Conservation (phyloP, 1,139 yeast genomes). For the Saccharomyces hybrid region DNA sequence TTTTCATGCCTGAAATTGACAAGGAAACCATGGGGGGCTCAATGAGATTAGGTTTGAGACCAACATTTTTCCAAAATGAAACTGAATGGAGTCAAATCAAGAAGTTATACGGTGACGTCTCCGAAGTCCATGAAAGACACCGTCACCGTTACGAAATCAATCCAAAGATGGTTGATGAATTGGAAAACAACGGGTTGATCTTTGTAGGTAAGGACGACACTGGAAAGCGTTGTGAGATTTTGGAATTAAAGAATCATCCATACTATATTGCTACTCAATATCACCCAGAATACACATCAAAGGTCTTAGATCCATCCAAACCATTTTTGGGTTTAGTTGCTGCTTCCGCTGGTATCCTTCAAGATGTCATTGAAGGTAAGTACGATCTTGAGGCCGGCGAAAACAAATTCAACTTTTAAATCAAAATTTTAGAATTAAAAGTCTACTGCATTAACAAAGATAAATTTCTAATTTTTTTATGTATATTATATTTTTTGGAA, state of each 20-base stretch:
- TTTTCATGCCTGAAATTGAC: conserved; percentile 98
- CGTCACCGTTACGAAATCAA: conserved; percentile 97
- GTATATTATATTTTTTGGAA: not conserved
- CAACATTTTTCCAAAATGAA: conserved; percentile 69
- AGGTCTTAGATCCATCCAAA: conserved; percentile 92
- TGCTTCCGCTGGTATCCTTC: conserved; percentile 38
- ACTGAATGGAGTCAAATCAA: conserved; percentile 68
- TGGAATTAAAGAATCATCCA: conserved; percentile 74
- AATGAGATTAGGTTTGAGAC: conserved; percentile 94
- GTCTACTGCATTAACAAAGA: not conserved
- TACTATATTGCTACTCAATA: conserved; percentile 94
- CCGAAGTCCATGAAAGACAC: conserved; percentile 82
- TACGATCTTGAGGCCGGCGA: conserved; percentile 10
- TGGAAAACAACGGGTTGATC: conserved; percentile 72
- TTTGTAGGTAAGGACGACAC: conserved; percentile 93
- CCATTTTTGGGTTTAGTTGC: conserved; percentile 96
- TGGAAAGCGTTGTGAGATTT: conserved; percentile 87
- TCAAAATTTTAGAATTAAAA: not conserved
- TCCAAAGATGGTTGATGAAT: conserved; percentile 63
- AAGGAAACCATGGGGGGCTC: conserved; percentile 96
- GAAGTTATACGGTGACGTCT: conserved; percentile 69
- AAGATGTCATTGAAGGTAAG: conserved; percentile 14
- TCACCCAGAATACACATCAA: conserved; percentile 95
- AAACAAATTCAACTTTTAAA: conserved; percentile 9
- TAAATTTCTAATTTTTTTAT: not conserved